Percentiles rank a stretch among this genome's conserved stretches.
Evolutionary conservation across 2,329 filamentous ascomycete species (phyloP).

Genomic region (Lasiodiplodia sp.): DNA sequence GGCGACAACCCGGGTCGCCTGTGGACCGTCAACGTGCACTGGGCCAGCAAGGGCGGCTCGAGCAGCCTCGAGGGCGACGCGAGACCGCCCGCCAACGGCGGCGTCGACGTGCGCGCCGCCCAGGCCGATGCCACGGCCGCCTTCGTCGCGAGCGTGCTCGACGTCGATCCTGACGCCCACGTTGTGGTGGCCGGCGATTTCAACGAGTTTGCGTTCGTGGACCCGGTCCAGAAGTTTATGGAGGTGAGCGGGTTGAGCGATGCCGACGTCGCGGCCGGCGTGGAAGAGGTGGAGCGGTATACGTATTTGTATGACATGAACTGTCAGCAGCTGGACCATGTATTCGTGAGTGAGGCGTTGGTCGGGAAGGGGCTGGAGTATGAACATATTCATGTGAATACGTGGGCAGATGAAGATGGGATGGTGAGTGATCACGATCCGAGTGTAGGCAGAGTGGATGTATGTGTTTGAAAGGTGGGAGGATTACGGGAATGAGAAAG

Average conservation of each 20-base stretch:
- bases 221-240: constrained; percentile 64
- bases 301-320: constrained; percentile 76
- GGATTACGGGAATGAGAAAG: neutral
- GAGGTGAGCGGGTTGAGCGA: constrained; percentile 64
- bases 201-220: constrained; percentile 73
- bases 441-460: constrained; percentile 67
- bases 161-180: constrained; percentile 61
- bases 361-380: constrained; percentile 54
- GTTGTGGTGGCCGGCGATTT: constrained; percentile 73
- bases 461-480: constrained; percentile 54
- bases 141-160: constrained; percentile 56
- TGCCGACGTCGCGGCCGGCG: constrained; percentile 65
- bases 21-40: constrained; percentile 77
- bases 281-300: constrained; percentile 67
- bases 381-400: constrained; percentile 76
- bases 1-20: constrained; percentile 62
- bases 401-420: constrained; percentile 66
- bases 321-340: constrained; percentile 73
- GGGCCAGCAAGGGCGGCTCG: constrained; percentile 68
- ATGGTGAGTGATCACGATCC: constrained; percentile 75
- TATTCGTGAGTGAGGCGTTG: constrained; percentile 67
- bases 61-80: constrained; percentile 70
- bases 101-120: constrained; percentile 61
- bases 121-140: constrained; percentile 66
- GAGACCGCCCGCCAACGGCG: constrained; percentile 71